These are phyloP conservation scores for Gossypium trilobum DNA, from an alignment of 441 rosid species.

Conservation along the genomic window DNA sequence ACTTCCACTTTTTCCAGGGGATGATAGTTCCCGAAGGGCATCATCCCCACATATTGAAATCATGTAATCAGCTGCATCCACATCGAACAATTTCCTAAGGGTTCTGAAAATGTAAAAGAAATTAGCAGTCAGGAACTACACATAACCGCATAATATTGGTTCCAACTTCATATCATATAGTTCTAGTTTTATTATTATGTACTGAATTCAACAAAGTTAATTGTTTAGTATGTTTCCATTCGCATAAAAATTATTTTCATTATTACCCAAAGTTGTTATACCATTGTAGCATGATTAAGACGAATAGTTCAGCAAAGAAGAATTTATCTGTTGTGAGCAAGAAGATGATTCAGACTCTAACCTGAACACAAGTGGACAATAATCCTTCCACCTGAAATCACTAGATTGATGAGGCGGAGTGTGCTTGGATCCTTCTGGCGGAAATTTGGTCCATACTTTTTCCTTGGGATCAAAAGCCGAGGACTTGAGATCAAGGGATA, in stretches of 20 bases:
- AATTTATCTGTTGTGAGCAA: neutral
- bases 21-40: constrained; percentile 93
- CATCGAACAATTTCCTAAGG: constrained; percentile 77
- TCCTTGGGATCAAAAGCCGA: constrained; percentile 89
- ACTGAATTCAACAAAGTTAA: neutral
- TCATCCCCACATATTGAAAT: constrained; percentile 87
- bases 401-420: constrained; percentile 94
- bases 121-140: neutral
- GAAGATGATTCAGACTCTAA: constrained; percentile 18
- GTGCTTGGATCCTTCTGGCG: constrained; percentile 83
- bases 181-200: neutral
- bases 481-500: constrained; percentile 75
- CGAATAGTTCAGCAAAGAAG: neutral
- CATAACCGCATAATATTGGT: neutral
- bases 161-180: neutral
- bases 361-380: constrained; percentile 98
- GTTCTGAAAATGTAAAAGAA: constrained; percentile 47
- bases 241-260: neutral
- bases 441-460: constrained; percentile 97
- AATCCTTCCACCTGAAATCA: constrained; percentile 95
- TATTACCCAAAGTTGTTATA: neutral
- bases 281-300: neutral
- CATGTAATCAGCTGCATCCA: constrained; percentile 97
- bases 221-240: neutral
- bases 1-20: constrained; percentile 98